phyloP scores from a whole-genome alignment of 768 basidiomycete genomes.

The Mycena pura region DNA sequence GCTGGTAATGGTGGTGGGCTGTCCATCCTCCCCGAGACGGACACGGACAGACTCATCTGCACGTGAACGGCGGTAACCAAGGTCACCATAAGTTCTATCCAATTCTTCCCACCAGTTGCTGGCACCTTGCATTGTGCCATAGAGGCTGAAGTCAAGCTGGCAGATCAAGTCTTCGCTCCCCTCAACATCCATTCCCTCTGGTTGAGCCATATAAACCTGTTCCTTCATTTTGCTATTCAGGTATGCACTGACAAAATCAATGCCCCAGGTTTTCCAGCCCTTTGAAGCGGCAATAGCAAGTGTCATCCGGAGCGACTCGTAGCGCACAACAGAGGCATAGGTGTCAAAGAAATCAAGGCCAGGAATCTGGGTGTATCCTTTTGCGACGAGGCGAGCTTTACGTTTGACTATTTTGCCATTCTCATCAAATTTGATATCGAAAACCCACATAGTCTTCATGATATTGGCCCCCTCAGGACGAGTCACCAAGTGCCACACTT shows the following conservation, averaged over 20 bases:
- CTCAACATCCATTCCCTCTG: conserved; percentile 19
- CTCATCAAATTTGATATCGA: background rate
- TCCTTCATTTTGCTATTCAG: conserved; percentile 22
- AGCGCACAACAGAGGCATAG: background rate
- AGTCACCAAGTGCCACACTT: background rate
- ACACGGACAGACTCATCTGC: background rate
- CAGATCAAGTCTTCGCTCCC: background rate
- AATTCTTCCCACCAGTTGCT: background rate
- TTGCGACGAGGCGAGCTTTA: too few relatives aligned
- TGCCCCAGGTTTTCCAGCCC: conserved; percentile 21
- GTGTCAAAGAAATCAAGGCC: background rate
- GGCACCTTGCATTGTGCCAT: background rate
- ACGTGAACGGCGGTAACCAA: background rate
- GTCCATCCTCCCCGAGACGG: background rate
- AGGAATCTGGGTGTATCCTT: background rate
- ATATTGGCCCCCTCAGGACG: background rate
- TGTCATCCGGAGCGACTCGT: background rate
- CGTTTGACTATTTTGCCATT: conserved; percentile 4
- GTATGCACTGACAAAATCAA: conserved; percentile 16
- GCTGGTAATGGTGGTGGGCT: background rate
- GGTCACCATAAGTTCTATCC: background rate
- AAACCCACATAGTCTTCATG: conserved; percentile 1
- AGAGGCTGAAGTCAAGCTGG: background rate
- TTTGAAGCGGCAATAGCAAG: conserved; percentile 1
- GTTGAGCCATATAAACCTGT: conserved; percentile 30